Evolutionary conservation across 768 basidiomycete genomes (phyloP).

Genomic region (Agrocybe praecox): DNA sequence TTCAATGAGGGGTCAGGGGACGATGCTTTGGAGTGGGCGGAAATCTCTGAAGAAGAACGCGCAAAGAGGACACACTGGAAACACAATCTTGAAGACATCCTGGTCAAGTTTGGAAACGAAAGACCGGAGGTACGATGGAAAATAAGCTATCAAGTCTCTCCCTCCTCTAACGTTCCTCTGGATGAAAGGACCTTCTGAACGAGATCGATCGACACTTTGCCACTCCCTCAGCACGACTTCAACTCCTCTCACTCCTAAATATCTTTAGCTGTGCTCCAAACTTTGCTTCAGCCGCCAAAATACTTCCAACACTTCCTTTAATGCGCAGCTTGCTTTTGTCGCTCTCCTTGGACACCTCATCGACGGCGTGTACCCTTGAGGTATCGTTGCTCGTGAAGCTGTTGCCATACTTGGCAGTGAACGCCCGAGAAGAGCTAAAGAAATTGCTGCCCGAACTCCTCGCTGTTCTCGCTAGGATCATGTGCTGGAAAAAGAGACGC

Average conservation of each 20-base stretch:
- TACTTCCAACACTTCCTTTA: slow-evolving; percentile 63
- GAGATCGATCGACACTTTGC: slow-evolving; percentile 68
- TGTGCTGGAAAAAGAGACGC: slow-evolving; percentile 73
- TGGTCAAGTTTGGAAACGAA: slow-evolving; percentile 65
- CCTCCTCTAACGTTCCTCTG: slow-evolving; percentile 8
- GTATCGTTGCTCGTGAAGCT: slow-evolving; percentile 69
- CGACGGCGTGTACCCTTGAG: slow-evolving; percentile 66
- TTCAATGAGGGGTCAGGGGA: slow-evolving; percentile 74
- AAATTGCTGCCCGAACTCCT: slow-evolving; percentile 64
- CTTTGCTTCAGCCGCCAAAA: slow-evolving; percentile 49
- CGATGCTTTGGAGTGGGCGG: slow-evolving; percentile 77
- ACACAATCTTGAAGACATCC: slow-evolving; percentile 73
- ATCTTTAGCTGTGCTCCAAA: slow-evolving; percentile 55
- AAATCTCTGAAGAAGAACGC: slow-evolving; percentile 62
- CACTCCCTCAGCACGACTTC: slow-evolving; percentile 63
- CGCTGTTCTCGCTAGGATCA: slow-evolving; percentile 65
- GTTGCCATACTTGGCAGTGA: slow-evolving; percentile 73
- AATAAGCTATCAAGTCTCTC: background rate
- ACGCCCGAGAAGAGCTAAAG: slow-evolving; percentile 58
- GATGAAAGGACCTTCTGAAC: slow-evolving; percentile 64
- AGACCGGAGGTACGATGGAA: slow-evolving; percentile 58
- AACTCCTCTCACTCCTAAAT: slow-evolving; percentile 69
- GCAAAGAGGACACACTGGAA: slow-evolving; percentile 71
- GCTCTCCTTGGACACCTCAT: slow-evolving; percentile 73
- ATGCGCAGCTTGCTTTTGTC: slow-evolving; percentile 68